Evolutionary conservation across 495 filamentous ascomycete species (phyloP), one percentile per base, ranked within the genome.

Genomic region (Penicillium nucicola): DNA sequence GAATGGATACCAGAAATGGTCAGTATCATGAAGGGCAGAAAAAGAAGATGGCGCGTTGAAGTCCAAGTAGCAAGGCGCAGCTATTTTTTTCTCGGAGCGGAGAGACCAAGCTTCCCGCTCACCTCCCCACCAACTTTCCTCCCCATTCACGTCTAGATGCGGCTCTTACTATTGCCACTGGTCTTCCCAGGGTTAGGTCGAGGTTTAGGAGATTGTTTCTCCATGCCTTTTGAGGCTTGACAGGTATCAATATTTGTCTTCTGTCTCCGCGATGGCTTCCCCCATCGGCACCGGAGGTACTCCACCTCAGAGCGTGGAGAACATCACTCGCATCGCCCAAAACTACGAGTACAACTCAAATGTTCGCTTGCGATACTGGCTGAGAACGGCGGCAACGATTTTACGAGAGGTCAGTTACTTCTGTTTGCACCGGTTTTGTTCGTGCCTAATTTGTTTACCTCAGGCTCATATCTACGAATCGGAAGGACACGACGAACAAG

Each of bases 401-500:
- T 70, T 87, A 44, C 86, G 87, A 63, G 87, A 97, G 83, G 92
- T 92, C 50, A 45, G 72, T 60, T 31, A 28, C 20, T 30, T 15
- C 32, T 44, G 22, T 28, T 28, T 37, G 5, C 25, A 45, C 13
- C 45, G 13, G 4, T 19, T 4, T 2, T 5, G 2, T 15, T 8
- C 8, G 30, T 50, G 5, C 5, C 12, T 36, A 49, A 28, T 38
- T 52, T 35, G 54, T 42, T 49, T 4, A 55, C 35, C 48, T 14
- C 51, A 90, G 84, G 86, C 88, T 1, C 72, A 75, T 10, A 89
- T 90, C 53, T 96, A 96, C 66, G 80, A 92, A 60, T 80, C 74
- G 15, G 95, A 98, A 71, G 84, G 87, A 48, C 88, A 95, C 70
- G 77, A 90, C 40, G 81, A 92, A 50, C 87, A 92, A 61, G 85